phyloP scores from a whole-genome alignment of 495 filamentous ascomycete genomes.

The Neurospora intermedia region DNA sequence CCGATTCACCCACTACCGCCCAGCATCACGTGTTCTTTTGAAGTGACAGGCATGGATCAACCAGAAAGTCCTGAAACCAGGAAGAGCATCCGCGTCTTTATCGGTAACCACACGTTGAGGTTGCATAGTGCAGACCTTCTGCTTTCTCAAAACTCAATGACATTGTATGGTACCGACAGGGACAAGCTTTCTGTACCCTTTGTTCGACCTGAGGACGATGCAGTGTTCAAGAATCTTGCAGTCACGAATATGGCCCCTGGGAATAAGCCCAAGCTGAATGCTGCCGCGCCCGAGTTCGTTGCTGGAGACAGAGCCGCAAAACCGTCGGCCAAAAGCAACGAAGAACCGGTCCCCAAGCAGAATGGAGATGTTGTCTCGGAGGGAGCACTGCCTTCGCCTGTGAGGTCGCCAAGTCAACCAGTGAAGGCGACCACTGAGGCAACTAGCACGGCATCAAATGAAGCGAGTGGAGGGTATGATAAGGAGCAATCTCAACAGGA shows the following conservation, averaged over 20 bases:
- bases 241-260: slow-evolving; percentile 44
- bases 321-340: slow-evolving; percentile 9
- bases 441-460: slow-evolving; percentile 23
- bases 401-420: slow-evolving; percentile 19
- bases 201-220: slow-evolving; percentile 83
- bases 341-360: slow-evolving; percentile 9
- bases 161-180: slow-evolving; percentile 74
- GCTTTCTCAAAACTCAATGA: slow-evolving; percentile 82
- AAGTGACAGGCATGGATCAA: slow-evolving; percentile 48
- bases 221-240: slow-evolving; percentile 62
- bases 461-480: slow-evolving; percentile 31
- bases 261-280: slow-evolving; percentile 35
- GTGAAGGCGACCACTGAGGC: slow-evolving; percentile 22
- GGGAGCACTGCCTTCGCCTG: slow-evolving; percentile 16
- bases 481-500: slow-evolving; percentile 16
- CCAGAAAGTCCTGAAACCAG: slow-evolving; percentile 34
- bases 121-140: slow-evolving; percentile 83
- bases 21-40: slow-evolving; percentile 63
- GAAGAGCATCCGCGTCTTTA: slow-evolving; percentile 61
- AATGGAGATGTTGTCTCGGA: slow-evolving; percentile 12
- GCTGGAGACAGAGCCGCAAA: slow-evolving; percentile 24
- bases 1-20: slow-evolving; percentile 66
- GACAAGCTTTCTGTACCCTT: slow-evolving; percentile 88
- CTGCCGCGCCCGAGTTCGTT: slow-evolving; percentile 38
- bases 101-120: slow-evolving; percentile 81